Conservation (phyloP, 1,284 basidiomycete species). For the Wolfiporia cocos region DNA sequence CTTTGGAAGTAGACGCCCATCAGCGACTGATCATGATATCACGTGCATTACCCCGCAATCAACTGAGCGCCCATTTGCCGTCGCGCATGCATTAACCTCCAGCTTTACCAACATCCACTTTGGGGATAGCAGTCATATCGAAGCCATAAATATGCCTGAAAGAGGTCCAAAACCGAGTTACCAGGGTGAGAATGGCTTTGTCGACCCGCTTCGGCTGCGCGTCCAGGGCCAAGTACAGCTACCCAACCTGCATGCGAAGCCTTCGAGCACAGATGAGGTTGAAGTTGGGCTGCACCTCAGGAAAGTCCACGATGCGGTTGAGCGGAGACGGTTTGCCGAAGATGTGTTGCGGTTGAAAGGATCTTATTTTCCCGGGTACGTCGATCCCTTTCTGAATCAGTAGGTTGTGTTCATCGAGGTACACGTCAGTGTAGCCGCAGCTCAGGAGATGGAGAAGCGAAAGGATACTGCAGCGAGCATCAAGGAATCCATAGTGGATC, state of each 20-base stretch:
- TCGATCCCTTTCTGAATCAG: no score
- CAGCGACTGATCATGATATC: no score
- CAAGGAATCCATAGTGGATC: slow-evolving; percentile 13
- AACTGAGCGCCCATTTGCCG: no score
- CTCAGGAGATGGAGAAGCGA: slow-evolving; percentile 12
- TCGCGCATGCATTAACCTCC: no score
- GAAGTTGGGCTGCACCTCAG: slow-evolving; percentile 2
- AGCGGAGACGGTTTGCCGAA: slow-evolving; percentile 18
- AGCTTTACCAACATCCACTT: no score
- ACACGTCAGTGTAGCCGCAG: slow-evolving; percentile 14
- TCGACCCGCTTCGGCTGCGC: slow-evolving; percentile 8
- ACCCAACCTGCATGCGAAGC: slow-evolving; percentile 12
- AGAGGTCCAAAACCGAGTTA: slow-evolving; percentile 7
- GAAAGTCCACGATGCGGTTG: slow-evolving; percentile 15
- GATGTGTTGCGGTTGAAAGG: slow-evolving; percentile 21
- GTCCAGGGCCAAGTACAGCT: slow-evolving; percentile 11
- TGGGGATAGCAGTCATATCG: no score
- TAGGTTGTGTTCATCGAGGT: no score
- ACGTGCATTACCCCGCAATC: no score
- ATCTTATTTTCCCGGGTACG: slow-evolving; percentile 23
- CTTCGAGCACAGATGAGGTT: slow-evolving; percentile 2
- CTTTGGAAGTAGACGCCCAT: no score
- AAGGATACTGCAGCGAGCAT: slow-evolving; percentile 14
- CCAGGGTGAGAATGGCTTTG: slow-evolving; percentile 16
- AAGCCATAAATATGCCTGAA: no score